A percentile compares a stretch with the other conserved stretches of the same genome.
Conservation (phyloP, 345 rosid species). For the Noccaea bulbosa region DNA sequence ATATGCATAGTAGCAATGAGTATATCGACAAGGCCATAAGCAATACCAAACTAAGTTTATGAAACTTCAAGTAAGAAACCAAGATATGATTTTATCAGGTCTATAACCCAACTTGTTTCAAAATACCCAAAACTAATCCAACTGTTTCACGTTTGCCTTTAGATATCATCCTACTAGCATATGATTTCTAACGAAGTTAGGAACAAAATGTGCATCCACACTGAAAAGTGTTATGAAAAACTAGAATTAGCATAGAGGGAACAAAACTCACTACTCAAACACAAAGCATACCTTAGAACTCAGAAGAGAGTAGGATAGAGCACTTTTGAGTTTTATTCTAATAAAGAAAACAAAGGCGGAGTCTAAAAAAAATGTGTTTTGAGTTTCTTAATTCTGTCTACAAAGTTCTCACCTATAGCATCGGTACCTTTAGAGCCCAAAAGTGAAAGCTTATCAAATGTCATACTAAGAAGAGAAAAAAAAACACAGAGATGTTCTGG, state of each 20-base stretch:
- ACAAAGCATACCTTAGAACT: neutral
- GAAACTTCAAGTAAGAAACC: slow-evolving; percentile 17
- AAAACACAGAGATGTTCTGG: neutral
- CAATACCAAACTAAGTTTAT: slow-evolving; percentile 8
- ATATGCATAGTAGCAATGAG: slow-evolving; percentile 10
- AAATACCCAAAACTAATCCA: neutral
- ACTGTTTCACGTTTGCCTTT: neutral
- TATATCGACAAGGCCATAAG: slow-evolving; percentile 5
- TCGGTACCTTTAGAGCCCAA: neutral
- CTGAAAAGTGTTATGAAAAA: neutral
- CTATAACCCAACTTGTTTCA: slow-evolving; percentile 17
- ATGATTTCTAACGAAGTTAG: neutral
- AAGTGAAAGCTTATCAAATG: neutral
- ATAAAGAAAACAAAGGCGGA: neutral
- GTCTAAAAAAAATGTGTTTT: neutral
- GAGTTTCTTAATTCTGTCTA: no score
- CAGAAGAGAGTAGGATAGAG: neutral
- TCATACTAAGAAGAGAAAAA: neutral
- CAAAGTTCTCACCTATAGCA: slow-evolving; percentile 4
- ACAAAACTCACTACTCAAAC: slow-evolving; percentile 11
- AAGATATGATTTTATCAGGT: slow-evolving; percentile 1
- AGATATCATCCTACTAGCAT: slow-evolving; percentile 1
- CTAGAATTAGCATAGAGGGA: slow-evolving; percentile 10
- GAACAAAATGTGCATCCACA: neutral
- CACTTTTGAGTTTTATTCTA: no score